Conservation (phyloP, 805 yeast species). For the Maudiozyma pseudohumilis region DNA sequence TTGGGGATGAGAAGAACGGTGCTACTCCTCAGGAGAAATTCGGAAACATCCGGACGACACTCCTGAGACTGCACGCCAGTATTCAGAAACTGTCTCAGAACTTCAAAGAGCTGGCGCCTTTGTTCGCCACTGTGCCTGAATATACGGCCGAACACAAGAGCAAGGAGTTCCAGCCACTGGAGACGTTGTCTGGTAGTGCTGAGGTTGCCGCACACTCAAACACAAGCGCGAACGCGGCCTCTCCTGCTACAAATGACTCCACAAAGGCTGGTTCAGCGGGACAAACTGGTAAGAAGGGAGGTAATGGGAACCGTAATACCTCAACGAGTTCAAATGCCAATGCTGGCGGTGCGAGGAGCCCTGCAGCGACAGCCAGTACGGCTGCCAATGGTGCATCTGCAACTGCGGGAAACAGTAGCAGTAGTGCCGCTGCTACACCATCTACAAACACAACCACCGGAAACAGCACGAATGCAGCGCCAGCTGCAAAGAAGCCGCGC, state of each 20-base stretch:
- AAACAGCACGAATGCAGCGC: conserved; percentile 13
- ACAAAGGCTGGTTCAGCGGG: conserved; percentile 10
- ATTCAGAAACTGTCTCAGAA: conserved; percentile 20
- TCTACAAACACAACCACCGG: conserved; percentile 3
- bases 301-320: conserved; percentile 13
- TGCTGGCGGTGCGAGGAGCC: background rate
- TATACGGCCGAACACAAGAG: conserved; percentile 13
- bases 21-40: conserved; percentile 16
- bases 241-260: conserved; percentile 4
- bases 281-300: conserved; percentile 19
- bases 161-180: conserved; percentile 19
- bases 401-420: too few species aligned
- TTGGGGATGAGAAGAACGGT: conserved; percentile 7
- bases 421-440: background rate
- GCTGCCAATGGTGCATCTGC: background rate
- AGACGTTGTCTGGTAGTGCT: conserved; percentile 12
- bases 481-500: conserved; percentile 21
- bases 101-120: conserved; percentile 16
- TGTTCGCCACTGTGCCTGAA: conserved; percentile 20
- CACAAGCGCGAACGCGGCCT: background rate
- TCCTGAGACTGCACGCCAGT: conserved; percentile 15
- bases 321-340: too few species aligned
- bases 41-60: conserved; percentile 10
- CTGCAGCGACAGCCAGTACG: background rate
- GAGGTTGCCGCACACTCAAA: background rate